Conservation (phyloP, 345 rosid species). For the Brassica rapa region DNA sequence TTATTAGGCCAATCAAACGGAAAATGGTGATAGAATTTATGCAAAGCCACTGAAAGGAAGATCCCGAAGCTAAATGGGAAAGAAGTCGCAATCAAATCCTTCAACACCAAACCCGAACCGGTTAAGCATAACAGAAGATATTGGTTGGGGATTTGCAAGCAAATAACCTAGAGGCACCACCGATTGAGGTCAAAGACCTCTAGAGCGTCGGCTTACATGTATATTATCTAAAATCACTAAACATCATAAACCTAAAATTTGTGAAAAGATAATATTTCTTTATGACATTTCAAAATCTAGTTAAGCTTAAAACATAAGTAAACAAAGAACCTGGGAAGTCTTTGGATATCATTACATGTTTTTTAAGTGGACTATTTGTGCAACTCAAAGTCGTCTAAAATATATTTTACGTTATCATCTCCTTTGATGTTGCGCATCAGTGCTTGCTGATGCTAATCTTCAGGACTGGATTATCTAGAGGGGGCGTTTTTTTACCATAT, state of each 20-base stretch:
- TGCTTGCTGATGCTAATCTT: conserved; percentile 4
- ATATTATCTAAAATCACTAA: background rate
- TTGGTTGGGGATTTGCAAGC: background rate
- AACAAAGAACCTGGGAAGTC: background rate
- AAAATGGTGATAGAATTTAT: too few species aligned
- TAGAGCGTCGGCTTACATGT: background rate
- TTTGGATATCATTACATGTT: background rate
- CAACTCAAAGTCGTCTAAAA: conserved; percentile 12
- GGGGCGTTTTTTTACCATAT: background rate
- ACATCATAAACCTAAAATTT: background rate
- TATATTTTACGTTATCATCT: conserved; percentile 18
- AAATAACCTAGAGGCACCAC: background rate
- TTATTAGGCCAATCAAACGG: background rate
- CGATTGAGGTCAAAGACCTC: background rate
- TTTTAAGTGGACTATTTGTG: background rate
- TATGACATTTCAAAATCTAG: background rate
- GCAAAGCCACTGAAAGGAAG: background rate
- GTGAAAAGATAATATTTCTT: background rate
- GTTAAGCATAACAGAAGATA: background rate
- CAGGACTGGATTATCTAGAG: background rate
- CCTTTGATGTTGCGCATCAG: background rate
- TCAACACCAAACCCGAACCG: background rate
- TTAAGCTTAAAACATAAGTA: background rate
- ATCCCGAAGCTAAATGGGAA: background rate
- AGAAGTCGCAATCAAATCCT: background rate